Evolutionary conservation across 1,284 basidiomycete genomes (phyloP).

Genomic region (Trichosporon coremiiforme): DNA sequence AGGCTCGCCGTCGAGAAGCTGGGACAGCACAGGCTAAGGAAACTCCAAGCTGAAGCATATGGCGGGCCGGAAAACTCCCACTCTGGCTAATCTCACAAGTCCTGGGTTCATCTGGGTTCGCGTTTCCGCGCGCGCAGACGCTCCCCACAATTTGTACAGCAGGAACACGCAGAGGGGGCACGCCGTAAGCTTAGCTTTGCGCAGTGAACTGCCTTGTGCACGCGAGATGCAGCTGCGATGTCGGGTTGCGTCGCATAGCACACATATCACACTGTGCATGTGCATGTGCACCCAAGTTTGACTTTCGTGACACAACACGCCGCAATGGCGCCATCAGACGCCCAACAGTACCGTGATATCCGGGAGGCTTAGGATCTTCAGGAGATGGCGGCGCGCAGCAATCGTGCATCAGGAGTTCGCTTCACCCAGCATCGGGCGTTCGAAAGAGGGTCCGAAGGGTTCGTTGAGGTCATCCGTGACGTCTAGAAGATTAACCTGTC

Average conservation of each 20-base stretch:
- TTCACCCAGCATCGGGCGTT: not conserved
- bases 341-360: not conserved
- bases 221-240: not conserved
- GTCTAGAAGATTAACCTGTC: constrained; percentile 11
- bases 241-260: not conserved
- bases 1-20: not conserved
- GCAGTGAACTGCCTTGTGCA: not conserved
- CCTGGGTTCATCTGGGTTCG: not conserved
- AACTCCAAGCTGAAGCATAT: not conserved
- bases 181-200: not conserved
- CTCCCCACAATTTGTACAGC: not conserved
- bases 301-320: not conserved
- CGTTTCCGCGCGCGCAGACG: not conserved
- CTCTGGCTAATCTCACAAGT: not conserved
- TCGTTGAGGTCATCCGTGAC: constrained; percentile 13
- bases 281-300: not conserved
- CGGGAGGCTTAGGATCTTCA: not conserved
- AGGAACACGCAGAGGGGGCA: constrained; percentile 4
- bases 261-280: not conserved
- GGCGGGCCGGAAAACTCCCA: constrained; percentile 3
- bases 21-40: not conserved
- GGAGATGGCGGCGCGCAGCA: not conserved
- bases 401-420: not conserved
- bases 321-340: not conserved
- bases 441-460: constrained; percentile 18